Percentiles rank a stretch among this genome's conserved stretches.
These are phyloP conservation scores for Fraxinus quadrangulata DNA, from an alignment of 257 asterid species.

Conservation along the genomic window DNA sequence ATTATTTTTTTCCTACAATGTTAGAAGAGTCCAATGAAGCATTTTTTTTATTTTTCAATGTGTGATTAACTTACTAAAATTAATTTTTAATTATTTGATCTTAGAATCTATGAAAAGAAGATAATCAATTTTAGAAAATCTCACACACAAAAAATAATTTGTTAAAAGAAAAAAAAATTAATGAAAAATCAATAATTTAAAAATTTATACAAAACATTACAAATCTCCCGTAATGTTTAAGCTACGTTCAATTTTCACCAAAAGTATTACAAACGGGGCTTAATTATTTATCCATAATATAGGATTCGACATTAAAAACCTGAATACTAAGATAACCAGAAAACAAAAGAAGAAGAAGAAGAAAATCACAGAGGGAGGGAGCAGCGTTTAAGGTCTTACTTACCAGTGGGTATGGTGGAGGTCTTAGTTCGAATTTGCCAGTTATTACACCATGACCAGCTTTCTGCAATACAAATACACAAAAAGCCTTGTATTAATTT, in stretches of 20 bases:
- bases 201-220: too few relatives aligned
- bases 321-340: neutral
- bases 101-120: too few relatives aligned
- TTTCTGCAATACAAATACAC: conserved; percentile 49
- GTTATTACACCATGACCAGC: conserved; percentile 48
- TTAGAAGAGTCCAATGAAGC: too few relatives aligned
- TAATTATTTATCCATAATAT: neutral
- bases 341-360: neutral
- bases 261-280: neutral
- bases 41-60: too few relatives aligned
- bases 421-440: conserved; percentile 68
- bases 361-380: neutral
- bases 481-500: neutral
- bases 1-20: too few relatives aligned
- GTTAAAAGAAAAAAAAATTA: too few relatives aligned
- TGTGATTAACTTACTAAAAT: too few relatives aligned
- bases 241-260: neutral
- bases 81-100: too few relatives aligned
- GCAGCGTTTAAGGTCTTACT: conserved; percentile 20
- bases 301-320: neutral
- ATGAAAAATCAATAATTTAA: too few relatives aligned
- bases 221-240: too few relatives aligned
- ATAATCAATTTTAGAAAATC: too few relatives aligned
- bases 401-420: conserved; percentile 90
- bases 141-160: too few relatives aligned